Evolutionary conservation across 257 asterid genomes (phyloP), one percentile per base, ranked within the genome.

Genomic region (Solanum phureja): DNA sequence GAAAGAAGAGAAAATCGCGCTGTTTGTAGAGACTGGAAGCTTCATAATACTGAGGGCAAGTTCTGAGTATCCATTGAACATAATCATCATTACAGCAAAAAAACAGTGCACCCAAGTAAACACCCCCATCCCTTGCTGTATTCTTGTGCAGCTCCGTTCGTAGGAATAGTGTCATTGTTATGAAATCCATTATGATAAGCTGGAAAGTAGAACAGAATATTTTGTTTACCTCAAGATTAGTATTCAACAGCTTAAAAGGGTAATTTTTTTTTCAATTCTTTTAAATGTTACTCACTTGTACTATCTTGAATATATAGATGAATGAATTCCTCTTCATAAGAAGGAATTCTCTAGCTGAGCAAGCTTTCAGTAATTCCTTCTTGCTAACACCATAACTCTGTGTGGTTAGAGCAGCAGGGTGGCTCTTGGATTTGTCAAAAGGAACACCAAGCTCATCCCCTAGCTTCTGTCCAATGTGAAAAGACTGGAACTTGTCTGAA

Each of bases 11-110:
- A 31, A 87, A 86, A 60, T 92, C 92, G 27, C 91, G 90, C 77
- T 94, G 96, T 85, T 93, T 91, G 88, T 91, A 93, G 87, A 93
- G 84, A 92, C 89, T 11, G 92, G 89, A 87, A 94, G 93, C 87
- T 92, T 90, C 58, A 89, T 72, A 90, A 88, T 87, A 73, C 92
- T 93, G 89, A 92, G 62, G n/a, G 92, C 82, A 81, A 93, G 88
- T 90, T 92, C 96, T 1, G 93, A 91, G 83, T 90, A 68, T 75
- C 93, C 93, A 89, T 90, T 92, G 19, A 90, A 27, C 86, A 93
- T 84, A 66, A 93, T 86, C 83, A 91, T 87, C 84, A 90, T n/a
- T 37, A 93, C 88, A 44, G 91, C 24, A 75, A 77, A 94, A 84
- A 90, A 91, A 38, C 12, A 94, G 89, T 71, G 94, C 91, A 79